phyloP scores from a whole-genome alignment of 192 early-diverging fungal species.

The Backusella macrospora region DNA sequence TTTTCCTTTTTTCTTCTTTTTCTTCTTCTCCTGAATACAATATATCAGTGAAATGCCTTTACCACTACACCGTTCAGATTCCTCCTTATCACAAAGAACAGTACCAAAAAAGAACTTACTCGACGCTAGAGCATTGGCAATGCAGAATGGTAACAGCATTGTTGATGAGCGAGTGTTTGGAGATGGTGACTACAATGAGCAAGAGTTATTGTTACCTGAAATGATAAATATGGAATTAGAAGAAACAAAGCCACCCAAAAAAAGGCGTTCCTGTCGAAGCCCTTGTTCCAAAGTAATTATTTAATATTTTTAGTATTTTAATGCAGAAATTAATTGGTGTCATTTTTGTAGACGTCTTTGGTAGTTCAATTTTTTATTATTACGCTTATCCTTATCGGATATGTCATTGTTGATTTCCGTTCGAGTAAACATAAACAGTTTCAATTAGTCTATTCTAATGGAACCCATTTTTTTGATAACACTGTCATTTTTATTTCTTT shows the following conservation, averaged over 20 bases:
- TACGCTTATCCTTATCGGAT: neutral
- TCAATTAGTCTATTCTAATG: neutral
- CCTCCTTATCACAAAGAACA: neutral
- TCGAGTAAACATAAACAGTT: neutral
- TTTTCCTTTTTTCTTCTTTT: too few species aligned
- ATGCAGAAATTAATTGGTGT: neutral
- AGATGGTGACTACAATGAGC: neutral
- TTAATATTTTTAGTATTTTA: too few species aligned
- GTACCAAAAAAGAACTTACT: neutral
- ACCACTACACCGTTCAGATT: neutral
- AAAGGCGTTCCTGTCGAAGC: neutral
- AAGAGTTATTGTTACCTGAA: neutral
- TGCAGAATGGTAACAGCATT: neutral
- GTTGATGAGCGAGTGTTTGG: slow-evolving; percentile 10
- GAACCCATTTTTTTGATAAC: neutral
- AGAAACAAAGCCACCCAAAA: neutral
- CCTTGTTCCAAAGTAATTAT: neutral
- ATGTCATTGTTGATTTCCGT: neutral
- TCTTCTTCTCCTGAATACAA: too few species aligned
- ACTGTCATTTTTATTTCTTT: neutral
- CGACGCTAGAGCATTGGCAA: neutral
- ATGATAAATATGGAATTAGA: neutral
- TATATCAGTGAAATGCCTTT: neutral
- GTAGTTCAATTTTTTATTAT: neutral
- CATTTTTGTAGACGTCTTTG: neutral